phyloP scores from a whole-genome alignment of 2,329 filamentous ascomycete species.

The Leptographium lundbergii region DNA sequence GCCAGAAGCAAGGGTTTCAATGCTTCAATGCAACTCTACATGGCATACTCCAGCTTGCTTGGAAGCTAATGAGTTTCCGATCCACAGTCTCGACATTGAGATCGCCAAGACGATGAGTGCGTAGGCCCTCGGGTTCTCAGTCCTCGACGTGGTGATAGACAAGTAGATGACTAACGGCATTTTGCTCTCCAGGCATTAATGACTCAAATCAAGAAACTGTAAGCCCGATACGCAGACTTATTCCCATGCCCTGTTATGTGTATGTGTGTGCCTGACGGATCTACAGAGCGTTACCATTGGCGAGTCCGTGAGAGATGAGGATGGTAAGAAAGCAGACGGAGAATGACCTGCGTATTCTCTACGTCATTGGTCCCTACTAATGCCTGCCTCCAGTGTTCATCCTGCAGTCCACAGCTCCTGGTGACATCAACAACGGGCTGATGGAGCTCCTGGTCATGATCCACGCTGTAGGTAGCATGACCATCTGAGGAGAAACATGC shows the following conservation, averaged over 20 bases:
- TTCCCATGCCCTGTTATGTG: neutral
- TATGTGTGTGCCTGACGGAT: neutral
- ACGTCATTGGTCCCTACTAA: neutral
- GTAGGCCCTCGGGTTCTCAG: neutral
- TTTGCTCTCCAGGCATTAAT: conserved; percentile 35
- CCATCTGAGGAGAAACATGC: neutral
- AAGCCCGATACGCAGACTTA: neutral
- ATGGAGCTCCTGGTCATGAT: conserved; percentile 99
- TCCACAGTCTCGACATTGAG: conserved; percentile 12
- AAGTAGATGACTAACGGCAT: neutral
- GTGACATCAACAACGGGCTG: conserved; percentile 93
- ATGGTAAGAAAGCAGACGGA: conserved; percentile 34
- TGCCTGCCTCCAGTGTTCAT: conserved; percentile 54
- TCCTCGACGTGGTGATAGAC: neutral
- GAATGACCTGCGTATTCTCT: neutral
- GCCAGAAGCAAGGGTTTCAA: neutral
- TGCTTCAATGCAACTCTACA: neutral
- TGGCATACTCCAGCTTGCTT: neutral
- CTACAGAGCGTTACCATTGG: conserved; percentile 69
- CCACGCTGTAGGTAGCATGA: conserved; percentile 44
- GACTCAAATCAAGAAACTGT: conserved; percentile 74
- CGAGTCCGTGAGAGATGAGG: conserved; percentile 92
- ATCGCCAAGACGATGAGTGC: conserved; percentile 12
- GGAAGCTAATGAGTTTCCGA: neutral
- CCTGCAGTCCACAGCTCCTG: conserved; percentile 84